Base-by-base conservation (phyloP, 2,329 filamentous ascomycete species). In the Sarocladiaceae sp. region DNA sequence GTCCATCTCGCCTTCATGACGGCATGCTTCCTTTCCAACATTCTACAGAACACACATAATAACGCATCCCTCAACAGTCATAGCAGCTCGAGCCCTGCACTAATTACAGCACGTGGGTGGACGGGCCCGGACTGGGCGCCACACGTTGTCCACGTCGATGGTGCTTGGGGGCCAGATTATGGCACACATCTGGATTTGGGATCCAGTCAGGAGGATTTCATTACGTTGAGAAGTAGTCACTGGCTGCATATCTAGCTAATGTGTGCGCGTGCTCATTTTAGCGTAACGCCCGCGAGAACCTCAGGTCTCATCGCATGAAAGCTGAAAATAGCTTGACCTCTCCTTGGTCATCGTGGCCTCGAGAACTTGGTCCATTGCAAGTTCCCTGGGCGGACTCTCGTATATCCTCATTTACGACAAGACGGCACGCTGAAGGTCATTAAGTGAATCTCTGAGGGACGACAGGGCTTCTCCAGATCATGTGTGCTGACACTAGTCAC, bases 171-270 rank as follows among this genome's bases (percentile, higher is more conserved):
- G 23, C 40, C 40, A 26, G 18, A 28, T 12, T 6, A 44, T 22
- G 40, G 40, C 17, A 36, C 18, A 23, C 22, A 7, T 10, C 23
- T 28, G 28, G 23, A n/a, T 15, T 10, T n/a, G 10, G 12, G 10
- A 44, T n/a, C 40, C 26, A n/a, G 35, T 10, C 5, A 28, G 17
- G 12, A n/a, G 17, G 40, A 11, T 26, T 12, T 23, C 13, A 28
- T 44, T 28, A 44, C 23, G 40, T 44, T 28, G 40, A 44, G 40
- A n/a, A n/a, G n/a, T 23, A 44, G 15, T 23, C 23, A 26, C 40
- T 26, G 40, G 23, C 40, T 44, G 15, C 22, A 44, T 12, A 12
- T n/a, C 40, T 7, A 25, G 40, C 40, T 44, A 12, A 44, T 44
- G 40, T 23, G 10, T 23, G 10, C 10, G 20, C n/a, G 22, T 8